Conservation (phyloP, 163 green algal species). For the Scenedesmus sp. region DNA sequence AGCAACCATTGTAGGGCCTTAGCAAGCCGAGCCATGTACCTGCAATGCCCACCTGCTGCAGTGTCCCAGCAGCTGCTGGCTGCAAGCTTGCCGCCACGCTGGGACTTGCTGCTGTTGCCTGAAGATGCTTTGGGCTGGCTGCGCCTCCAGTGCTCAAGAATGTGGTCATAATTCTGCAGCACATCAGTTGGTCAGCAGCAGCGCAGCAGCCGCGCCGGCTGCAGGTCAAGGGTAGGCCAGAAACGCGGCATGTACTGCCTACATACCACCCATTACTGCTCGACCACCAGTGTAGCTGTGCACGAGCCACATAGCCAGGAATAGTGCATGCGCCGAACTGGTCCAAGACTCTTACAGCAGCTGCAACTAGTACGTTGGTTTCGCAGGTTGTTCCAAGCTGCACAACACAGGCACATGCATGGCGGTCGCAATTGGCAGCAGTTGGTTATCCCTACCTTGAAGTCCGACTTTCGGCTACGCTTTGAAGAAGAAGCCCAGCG, state of each 20-base stretch:
- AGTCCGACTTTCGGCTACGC: not conserved
- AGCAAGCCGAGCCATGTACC: not conserved
- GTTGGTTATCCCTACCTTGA: not conserved
- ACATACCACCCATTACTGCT: not conserved
- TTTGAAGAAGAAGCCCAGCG: not conserved
- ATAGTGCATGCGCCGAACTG: not conserved
- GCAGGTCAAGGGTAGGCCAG: not conserved
- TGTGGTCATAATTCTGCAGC: constrained; percentile 18
- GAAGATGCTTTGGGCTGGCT: not conserved
- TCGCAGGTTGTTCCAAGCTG: not conserved
- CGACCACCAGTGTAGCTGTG: too few species aligned
- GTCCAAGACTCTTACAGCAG: not conserved
- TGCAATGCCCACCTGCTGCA: not conserved
- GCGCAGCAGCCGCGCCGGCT: not conserved
- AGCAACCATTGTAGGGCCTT: not conserved
- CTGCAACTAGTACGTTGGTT: not conserved
- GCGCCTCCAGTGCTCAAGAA: constrained; percentile 15
- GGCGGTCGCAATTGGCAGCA: not conserved
- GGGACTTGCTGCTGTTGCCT: constrained; percentile 3
- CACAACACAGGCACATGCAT: not conserved
- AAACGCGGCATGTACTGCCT: not conserved
- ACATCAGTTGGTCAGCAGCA: not conserved
- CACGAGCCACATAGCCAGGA: not conserved
- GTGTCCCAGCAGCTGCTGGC: not conserved
- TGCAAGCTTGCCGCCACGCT: not conserved